Evolutionary conservation across 148 eudicot genomes (phyloP).

Genomic region (Cornus florida): DNA sequence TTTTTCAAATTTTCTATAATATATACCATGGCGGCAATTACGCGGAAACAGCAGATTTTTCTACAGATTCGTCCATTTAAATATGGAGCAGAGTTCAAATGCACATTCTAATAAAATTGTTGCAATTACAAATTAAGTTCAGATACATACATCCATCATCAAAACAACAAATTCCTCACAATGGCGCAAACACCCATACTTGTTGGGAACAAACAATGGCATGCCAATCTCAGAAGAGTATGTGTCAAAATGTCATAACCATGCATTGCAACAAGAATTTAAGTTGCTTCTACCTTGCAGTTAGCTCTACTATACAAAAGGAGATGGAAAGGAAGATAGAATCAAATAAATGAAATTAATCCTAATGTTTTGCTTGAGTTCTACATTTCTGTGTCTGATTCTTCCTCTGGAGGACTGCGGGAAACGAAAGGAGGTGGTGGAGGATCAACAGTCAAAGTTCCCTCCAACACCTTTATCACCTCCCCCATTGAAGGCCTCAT

Average conservation of each 20-base stretch:
- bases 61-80: neutral
- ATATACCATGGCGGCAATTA: too few species aligned
- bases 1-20: too few species aligned
- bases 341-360: neutral
- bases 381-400: constrained; percentile 18
- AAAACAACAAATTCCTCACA: neutral
- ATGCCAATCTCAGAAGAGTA: neutral
- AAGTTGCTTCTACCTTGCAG: neutral
- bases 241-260: neutral
- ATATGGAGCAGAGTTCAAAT: neutral
- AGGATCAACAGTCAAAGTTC: constrained; percentile 51
- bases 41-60: too few species aligned
- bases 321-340: neutral
- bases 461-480: constrained; percentile 65
- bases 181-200: neutral
- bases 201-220: neutral
- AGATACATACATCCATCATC: neutral
- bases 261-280: constrained; percentile 1
- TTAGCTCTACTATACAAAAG: constrained; percentile 15
- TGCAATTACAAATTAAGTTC: neutral
- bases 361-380: neutral
- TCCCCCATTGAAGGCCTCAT: constrained; percentile 74
- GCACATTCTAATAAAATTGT: neutral
- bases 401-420: constrained; percentile 13
- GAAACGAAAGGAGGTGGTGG: constrained; percentile 48